Conservation (phyloP, 306 rosid species). For the Vigna trinervia region DNA sequence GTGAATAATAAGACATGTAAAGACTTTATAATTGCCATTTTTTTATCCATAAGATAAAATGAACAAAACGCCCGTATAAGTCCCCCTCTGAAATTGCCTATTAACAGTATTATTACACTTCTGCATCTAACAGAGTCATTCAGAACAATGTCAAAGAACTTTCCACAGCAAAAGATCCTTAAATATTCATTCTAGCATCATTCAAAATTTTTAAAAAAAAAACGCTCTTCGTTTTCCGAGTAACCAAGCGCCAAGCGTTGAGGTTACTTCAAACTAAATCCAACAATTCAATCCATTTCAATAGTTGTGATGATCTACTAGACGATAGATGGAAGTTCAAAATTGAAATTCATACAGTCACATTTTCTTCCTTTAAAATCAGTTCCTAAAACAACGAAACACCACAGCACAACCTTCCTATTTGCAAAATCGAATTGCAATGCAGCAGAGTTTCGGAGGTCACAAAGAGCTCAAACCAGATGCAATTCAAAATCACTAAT, state of each 20-base stretch:
- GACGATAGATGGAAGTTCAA: slow-evolving; percentile 28
- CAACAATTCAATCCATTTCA: slow-evolving; percentile 22
- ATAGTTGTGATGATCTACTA: slow-evolving; percentile 20
- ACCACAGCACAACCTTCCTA: slow-evolving; percentile 24
- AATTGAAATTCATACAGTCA: slow-evolving; percentile 3
- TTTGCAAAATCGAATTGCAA: slow-evolving; percentile 33
- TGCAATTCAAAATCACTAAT: slow-evolving; percentile 28
- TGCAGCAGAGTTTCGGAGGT: slow-evolving; percentile 34
- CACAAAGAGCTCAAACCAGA: slow-evolving; percentile 25
- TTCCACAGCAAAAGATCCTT: not conserved
- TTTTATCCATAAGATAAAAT: not conserved
- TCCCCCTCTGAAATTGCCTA: slow-evolving; percentile 9
- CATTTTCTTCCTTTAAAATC: slow-evolving; percentile 21
- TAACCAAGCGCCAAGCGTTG: slow-evolving; percentile 12
- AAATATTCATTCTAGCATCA: slow-evolving; percentile 35
- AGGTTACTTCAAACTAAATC: slow-evolving; percentile 34
- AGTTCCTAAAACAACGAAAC: slow-evolving; percentile 31
- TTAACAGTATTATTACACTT: not conserved
- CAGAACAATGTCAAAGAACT: slow-evolving; percentile 14
- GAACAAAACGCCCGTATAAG: slow-evolving; percentile 1
- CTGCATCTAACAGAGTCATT: slow-evolving; percentile 24
- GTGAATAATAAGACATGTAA: slow-evolving; percentile 43
- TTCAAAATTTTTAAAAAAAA: not conserved
- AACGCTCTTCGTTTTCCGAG: slow-evolving; percentile 15
- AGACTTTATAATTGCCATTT: slow-evolving; percentile 1